phyloP scores from a whole-genome alignment of 345 rosid genomes.

The Eucalyptus marginata region DNA sequence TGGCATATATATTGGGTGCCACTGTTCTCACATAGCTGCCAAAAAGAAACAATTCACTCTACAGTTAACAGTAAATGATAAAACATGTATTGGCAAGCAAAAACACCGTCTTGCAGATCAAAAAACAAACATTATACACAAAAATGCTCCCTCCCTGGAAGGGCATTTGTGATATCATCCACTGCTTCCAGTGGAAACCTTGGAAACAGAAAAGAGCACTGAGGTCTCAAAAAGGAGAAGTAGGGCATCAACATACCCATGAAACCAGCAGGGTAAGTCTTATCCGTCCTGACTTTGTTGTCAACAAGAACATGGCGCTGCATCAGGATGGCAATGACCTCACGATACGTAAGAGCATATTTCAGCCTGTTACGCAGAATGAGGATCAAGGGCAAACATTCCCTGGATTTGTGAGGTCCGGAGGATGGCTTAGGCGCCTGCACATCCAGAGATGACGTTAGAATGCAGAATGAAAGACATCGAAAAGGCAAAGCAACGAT shows the following conservation, averaged over 20 bases:
- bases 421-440: background rate
- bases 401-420: background rate
- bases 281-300: background rate
- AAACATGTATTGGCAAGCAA: background rate
- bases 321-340: background rate
- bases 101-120: background rate
- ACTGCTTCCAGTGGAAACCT: background rate
- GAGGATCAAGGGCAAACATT: background rate
- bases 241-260: background rate
- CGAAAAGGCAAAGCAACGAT: background rate
- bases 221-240: background rate
- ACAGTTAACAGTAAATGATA: background rate
- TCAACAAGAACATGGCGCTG: background rate
- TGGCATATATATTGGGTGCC: background rate
- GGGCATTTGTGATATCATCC: background rate
- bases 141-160: background rate
- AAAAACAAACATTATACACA: background rate
- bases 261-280: background rate
- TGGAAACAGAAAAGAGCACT: background rate
- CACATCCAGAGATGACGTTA: background rate
- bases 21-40: background rate
- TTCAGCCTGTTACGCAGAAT: background rate
- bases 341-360: background rate
- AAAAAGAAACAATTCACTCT: background rate
- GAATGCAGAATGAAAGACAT: background rate